These are phyloP conservation scores for Exophiala spinifera DNA, from an alignment of 2,329 filamentous ascomycete species.

Conservation along the genomic window DNA sequence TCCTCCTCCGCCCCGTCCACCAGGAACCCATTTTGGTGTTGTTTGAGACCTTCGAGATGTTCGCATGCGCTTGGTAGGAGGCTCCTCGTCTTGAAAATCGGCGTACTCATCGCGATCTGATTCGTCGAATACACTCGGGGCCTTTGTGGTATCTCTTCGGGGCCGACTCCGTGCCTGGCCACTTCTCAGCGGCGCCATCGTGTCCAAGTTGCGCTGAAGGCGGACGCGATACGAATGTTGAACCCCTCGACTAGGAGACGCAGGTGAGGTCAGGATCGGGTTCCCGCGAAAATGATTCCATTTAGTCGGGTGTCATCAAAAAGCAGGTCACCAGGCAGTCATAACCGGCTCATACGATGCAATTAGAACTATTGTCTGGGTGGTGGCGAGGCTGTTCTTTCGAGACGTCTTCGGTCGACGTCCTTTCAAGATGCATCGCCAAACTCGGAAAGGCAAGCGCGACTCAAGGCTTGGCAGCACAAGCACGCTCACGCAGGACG, in stretches of 20 bases:
- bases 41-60: conserved; percentile 48
- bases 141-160: conserved; percentile 35
- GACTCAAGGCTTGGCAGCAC: not conserved
- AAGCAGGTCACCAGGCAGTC: not conserved
- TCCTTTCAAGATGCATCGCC: not conserved
- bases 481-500: no score
- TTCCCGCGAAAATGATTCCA: conserved; percentile 14
- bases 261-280: conserved; percentile 13
- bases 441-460: not conserved
- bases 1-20: conserved; percentile 80
- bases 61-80: conserved; percentile 66
- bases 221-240: conserved; percentile 13
- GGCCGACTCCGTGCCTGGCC: conserved; percentile 26
- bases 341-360: not conserved
- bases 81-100: conserved; percentile 46
- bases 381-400: not conserved
- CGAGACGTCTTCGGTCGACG: not conserved
- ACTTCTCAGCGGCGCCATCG: conserved; percentile 26
- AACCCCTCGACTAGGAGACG: conserved; percentile 15
- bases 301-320: conserved; percentile 5
- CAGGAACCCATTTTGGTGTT: conserved; percentile 56
- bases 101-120: conserved; percentile 32
- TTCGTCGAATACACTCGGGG: conserved; percentile 30
- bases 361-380: not conserved
- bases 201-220: conserved; percentile 5